Conservation (phyloP, 1,284 basidiomycete genomes). For the Cryptococcus floricola region DNA sequence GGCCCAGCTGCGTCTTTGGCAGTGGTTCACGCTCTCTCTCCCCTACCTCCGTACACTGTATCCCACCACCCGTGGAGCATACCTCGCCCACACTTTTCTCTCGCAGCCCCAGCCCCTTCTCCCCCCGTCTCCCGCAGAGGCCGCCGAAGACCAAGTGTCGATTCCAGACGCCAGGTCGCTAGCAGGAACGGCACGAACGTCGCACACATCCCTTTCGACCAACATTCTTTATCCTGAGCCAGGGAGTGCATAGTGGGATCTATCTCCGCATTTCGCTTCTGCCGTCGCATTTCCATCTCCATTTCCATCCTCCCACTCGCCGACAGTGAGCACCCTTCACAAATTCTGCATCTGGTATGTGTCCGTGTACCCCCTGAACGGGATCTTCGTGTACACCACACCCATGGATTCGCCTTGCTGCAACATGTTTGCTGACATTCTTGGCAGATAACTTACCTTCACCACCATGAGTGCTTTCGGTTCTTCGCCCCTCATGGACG, state of each 20-base stretch:
- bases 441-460: background rate
- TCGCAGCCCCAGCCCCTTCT: background rate
- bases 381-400: background rate
- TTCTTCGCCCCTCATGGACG: slow-evolving; percentile 42
- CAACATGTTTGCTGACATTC: background rate
- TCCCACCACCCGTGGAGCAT: no score
- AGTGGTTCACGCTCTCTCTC: background rate
- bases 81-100: no score
- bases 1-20: background rate
- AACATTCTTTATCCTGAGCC: background rate
- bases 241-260: no score
- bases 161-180: background rate
- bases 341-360: background rate
- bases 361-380: background rate
- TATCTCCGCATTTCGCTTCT: no score
- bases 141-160: no score
- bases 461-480: slow-evolving; percentile 37
- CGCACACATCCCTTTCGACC: slow-evolving; percentile 3
- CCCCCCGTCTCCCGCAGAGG: no score
- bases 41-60: background rate
- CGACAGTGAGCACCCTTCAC: background rate
- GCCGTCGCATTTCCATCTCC: no score
- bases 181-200: no score
- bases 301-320: background rate
- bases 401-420: background rate